Conservation (phyloP, 2,329 filamentous ascomycete genomes). For the Xylogone sp. region DNA sequence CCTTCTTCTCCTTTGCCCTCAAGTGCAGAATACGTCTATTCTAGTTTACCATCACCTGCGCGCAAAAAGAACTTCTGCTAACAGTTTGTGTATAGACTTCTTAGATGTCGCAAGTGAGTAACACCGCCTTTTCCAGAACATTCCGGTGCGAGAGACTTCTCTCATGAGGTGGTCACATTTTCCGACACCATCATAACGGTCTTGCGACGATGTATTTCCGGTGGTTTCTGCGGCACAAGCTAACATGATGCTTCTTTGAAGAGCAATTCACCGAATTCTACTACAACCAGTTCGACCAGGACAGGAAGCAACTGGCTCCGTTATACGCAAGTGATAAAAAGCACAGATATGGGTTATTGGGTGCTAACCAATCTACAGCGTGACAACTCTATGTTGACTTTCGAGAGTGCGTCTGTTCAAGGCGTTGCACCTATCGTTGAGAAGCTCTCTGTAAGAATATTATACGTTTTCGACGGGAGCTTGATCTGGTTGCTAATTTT, state of each 20-base stretch:
- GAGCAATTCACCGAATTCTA: conserved; percentile 88
- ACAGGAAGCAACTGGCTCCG: conserved; percentile 58
- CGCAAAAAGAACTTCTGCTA: conserved; percentile 12
- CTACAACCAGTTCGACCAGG: conserved; percentile 79
- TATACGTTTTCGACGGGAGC: neutral
- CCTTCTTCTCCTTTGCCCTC: neutral
- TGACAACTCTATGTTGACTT: conserved; percentile 86
- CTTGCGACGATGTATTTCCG: neutral
- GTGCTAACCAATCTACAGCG: conserved; percentile 48
- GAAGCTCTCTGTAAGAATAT: conserved; percentile 69
- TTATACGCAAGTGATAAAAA: conserved; percentile 82
- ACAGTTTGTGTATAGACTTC: conserved; percentile 30
- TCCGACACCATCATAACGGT: neutral
- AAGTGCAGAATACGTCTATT: neutral
- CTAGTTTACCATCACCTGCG: neutral
- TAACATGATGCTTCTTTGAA: conserved; percentile 36
- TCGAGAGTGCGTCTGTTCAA: conserved; percentile 67
- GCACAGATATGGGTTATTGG: neutral
- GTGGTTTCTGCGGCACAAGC: conserved; percentile 3
- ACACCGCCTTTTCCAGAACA: neutral
- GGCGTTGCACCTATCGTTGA: conserved; percentile 66
- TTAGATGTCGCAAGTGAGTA: conserved; percentile 37
- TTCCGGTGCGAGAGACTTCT: neutral
- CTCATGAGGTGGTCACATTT: neutral
- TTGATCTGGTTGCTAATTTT: conserved; percentile 9